Percentiles rank a stretch among this genome's conserved stretches.
Conservation (phyloP, 2,329 filamentous ascomycete species). For the Aspergillus ruber region DNA sequence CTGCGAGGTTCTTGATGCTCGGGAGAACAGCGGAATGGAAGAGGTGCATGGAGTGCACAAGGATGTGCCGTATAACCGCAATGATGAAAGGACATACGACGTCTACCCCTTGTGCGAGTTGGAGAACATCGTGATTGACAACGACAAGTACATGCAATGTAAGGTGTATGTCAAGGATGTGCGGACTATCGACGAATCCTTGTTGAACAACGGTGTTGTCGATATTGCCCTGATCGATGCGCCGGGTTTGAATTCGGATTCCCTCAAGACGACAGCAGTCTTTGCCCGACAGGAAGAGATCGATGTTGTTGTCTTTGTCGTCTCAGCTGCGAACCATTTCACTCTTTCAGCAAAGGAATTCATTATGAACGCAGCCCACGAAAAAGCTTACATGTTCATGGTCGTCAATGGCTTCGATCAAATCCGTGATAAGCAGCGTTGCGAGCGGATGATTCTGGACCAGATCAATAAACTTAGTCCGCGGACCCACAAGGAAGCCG, state of each 20-base stretch:
- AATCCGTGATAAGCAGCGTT: slow-evolving; percentile 84
- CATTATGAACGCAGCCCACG: slow-evolving; percentile 87
- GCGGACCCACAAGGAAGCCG: slow-evolving; percentile 83
- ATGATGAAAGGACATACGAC: slow-evolving; percentile 91
- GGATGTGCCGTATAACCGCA: slow-evolving; percentile 69
- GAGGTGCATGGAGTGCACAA: slow-evolving; percentile 94
- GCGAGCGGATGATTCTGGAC: slow-evolving; percentile 86
- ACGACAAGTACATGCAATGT: slow-evolving; percentile 83
- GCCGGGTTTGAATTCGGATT: slow-evolving; percentile 90
- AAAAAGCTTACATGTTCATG: slow-evolving; percentile 98
- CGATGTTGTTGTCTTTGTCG: slow-evolving; percentile 96
- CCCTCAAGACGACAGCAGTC: slow-evolving; percentile 91
- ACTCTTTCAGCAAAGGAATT: slow-evolving; percentile 97
- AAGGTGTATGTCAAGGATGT: slow-evolving; percentile 95
- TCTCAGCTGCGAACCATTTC: slow-evolving; percentile 96
- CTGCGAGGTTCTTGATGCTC: slow-evolving; percentile 88
- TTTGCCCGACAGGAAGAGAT: slow-evolving; percentile 98
- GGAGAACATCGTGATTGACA: slow-evolving; percentile 85
- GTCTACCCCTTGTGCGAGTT: slow-evolving; percentile 72
- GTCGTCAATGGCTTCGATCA: slow-evolving; percentile 96
- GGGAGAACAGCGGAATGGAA: slow-evolving; percentile 84
- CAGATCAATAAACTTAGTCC: slow-evolving; percentile 85
- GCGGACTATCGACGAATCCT: slow-evolving; percentile 79
- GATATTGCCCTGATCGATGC: slow-evolving; percentile 97
- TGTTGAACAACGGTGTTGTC: slow-evolving; percentile 95